phyloP scores from a whole-genome alignment of 495 filamentous ascomycete genomes.

The Podospora didyma region DNA sequence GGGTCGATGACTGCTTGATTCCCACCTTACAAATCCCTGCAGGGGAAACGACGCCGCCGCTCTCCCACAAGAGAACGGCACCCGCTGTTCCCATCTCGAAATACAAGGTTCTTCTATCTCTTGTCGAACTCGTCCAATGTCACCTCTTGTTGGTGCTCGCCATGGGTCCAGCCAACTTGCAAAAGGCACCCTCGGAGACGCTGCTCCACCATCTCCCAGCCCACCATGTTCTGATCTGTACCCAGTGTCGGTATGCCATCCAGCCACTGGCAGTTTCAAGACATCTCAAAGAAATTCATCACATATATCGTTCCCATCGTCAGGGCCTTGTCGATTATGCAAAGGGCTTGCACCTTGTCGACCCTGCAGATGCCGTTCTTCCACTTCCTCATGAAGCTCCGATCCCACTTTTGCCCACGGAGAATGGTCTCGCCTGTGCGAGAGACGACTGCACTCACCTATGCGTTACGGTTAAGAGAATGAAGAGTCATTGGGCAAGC shows the following conservation, averaged over 20 bases:
- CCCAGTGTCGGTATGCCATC: neutral
- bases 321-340: neutral
- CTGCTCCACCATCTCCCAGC: neutral
- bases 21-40: too few species aligned
- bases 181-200: neutral
- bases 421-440: neutral
- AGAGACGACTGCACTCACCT: neutral
- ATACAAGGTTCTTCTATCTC: too few species aligned
- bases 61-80: too few species aligned
- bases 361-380: neutral
- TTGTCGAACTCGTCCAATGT: too few species aligned
- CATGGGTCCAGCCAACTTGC: neutral
- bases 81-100: too few species aligned
- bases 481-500: neutral
- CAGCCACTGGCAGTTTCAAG: neutral
- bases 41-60: too few species aligned
- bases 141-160: too few species aligned
- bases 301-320: neutral
- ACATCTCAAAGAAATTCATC: neutral
- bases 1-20: too few species aligned
- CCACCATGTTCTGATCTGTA: neutral
- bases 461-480: neutral
- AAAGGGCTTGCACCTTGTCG: neutral
- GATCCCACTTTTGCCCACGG: neutral
- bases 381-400: neutral